A percentile compares a stretch with the other conserved stretches of the same genome.
Evolutionary conservation across 1,284 basidiomycete genomes (phyloP).

Genomic region (Termitomyces sp.): DNA sequence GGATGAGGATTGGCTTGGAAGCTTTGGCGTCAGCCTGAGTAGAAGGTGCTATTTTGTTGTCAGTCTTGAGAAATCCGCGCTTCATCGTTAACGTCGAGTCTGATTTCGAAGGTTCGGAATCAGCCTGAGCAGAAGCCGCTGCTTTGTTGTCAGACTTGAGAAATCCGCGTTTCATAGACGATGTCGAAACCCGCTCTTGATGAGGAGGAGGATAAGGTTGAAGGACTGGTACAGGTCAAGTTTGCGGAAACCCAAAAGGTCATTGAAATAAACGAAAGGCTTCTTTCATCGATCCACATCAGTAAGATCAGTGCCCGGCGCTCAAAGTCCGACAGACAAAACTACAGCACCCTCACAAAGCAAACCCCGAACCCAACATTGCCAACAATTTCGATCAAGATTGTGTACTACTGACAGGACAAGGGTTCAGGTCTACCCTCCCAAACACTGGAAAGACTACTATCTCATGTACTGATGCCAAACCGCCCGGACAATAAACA

Average conservation of each 20-base stretch:
- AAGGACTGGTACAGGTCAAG: not conserved
- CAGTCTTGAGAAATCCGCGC: conserved; percentile 14
- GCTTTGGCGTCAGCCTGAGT: not conserved
- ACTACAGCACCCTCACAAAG: too few relatives aligned
- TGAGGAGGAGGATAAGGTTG: not conserved
- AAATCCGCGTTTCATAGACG: conserved; percentile 13
- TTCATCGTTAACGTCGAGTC: conserved; percentile 4
- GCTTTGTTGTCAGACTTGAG: conserved; percentile 2
- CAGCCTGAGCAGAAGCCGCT: not conserved
- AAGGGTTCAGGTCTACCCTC: too few relatives aligned
- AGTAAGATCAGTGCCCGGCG: not conserved
- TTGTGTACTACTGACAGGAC: not conserved
- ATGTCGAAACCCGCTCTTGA: not conserved
- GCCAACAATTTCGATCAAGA: not conserved
- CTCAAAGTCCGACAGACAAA: not conserved
- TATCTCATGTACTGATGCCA: not conserved
- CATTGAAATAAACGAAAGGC: not conserved
- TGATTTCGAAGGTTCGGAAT: not conserved
- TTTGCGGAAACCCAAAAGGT: not conserved
- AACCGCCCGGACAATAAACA: not conserved
- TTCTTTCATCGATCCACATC: conserved; percentile 1
- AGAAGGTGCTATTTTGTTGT: not conserved
- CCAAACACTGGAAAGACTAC: not conserved
- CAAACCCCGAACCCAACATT: too few relatives aligned
- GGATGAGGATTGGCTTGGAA: not conserved